These are phyloP conservation scores for Geranium incanum DNA, from an alignment of 441 rosid species.

Conservation along the genomic window DNA sequence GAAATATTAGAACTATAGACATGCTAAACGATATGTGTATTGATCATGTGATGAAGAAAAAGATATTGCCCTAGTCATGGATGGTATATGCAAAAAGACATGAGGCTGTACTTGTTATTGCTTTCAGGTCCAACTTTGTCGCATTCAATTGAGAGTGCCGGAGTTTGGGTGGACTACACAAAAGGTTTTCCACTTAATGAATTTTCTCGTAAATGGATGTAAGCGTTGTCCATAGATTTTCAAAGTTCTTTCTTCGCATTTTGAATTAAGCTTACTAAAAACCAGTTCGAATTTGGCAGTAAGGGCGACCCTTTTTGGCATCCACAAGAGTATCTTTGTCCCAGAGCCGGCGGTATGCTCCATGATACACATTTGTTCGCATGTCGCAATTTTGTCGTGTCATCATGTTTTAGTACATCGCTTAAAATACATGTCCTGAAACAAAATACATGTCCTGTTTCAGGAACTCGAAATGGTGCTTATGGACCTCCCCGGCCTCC, in stretches of 20 bases:
- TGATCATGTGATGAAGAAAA: too few relatives aligned
- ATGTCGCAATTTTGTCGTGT: too few relatives aligned
- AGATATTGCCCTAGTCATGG: background rate
- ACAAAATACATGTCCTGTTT: slow-evolving; percentile 7
- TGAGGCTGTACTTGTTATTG: background rate
- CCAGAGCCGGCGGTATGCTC: slow-evolving; percentile 39
- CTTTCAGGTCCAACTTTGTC: slow-evolving; percentile 46
- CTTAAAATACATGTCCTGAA: too few relatives aligned
- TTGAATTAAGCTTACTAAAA: slow-evolving; percentile 13
- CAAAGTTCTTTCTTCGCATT: background rate
- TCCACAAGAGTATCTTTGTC: slow-evolving; percentile 43
- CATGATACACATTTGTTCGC: too few relatives aligned
- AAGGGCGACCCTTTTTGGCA: slow-evolving; percentile 45
- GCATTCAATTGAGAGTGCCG: slow-evolving; percentile 74
- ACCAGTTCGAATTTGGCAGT: slow-evolving; percentile 28
- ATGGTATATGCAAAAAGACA: background rate
- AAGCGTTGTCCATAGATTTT: slow-evolving; percentile 16
- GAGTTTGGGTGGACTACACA: slow-evolving; percentile 84
- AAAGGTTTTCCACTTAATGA: slow-evolving; percentile 79
- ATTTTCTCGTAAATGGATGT: slow-evolving; percentile 70
- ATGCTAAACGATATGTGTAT: too few relatives aligned
- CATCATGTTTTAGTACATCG: too few relatives aligned
- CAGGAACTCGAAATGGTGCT: slow-evolving; percentile 48
- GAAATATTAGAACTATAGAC: too few relatives aligned
- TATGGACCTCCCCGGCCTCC: slow-evolving; percentile 46